Conservation (phyloP, 1,284 basidiomycete species). For the Microbotryomycetes sp. region DNA sequence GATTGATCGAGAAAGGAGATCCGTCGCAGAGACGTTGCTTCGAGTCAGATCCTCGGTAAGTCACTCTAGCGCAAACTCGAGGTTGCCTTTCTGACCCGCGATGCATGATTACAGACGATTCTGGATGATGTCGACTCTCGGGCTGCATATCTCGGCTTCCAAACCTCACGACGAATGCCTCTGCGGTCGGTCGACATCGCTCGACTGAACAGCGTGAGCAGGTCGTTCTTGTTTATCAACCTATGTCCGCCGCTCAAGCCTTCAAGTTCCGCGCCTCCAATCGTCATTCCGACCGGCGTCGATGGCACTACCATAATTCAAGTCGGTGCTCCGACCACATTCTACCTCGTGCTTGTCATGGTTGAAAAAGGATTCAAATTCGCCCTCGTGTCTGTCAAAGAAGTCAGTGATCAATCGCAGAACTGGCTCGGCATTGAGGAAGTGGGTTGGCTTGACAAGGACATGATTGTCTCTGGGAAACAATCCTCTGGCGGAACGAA, state of each 20-base stretch:
- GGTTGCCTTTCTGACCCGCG: background rate
- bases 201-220: background rate
- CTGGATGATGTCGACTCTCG: constrained; percentile 25
- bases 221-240: constrained; percentile 13
- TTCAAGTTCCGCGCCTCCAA: background rate
- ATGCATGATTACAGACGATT: constrained; percentile 8
- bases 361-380: constrained; percentile 18
- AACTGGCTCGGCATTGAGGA: constrained; percentile 56
- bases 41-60: constrained; percentile 14
- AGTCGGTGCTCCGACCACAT: background rate
- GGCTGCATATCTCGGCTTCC: constrained; percentile 12
- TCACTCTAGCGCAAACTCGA: no score
- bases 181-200: constrained; percentile 12
- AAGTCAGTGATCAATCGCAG: constrained; percentile 8
- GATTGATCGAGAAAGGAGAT: constrained; percentile 2
- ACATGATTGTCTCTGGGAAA: constrained; percentile 45
- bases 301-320: background rate
- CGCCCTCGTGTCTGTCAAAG: constrained; percentile 11
- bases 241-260: constrained; percentile 3
- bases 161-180: constrained; percentile 8
- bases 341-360: constrained; percentile 16
- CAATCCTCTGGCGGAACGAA: no score
- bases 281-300: background rate
- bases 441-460: constrained; percentile 66
- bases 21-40: background rate